A percentile compares a stretch with the other conserved stretches of the same genome.
Evolutionary conservation across 2,329 filamentous ascomycete genomes (phyloP).

Genomic region (Cordyceps farinosa): DNA sequence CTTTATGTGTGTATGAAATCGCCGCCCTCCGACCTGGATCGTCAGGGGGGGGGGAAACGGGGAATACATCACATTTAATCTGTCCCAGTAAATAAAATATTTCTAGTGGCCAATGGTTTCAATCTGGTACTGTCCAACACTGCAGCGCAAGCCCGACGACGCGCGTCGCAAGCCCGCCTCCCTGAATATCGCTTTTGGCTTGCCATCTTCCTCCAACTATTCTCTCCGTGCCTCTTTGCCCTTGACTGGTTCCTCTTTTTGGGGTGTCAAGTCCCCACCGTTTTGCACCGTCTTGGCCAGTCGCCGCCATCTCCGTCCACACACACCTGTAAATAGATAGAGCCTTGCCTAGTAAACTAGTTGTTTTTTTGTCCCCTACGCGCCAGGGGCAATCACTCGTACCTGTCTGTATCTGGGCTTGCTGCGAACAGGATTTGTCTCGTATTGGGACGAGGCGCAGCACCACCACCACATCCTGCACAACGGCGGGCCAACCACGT

Average conservation of each 20-base stretch:
- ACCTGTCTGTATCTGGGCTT: no score
- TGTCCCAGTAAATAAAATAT: no score
- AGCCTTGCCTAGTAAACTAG: no score
- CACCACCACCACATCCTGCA: not conserved
- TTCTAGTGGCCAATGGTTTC: no score
- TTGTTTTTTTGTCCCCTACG: not conserved
- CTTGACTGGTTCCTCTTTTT: no score
- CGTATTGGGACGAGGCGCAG: conserved; percentile 5
- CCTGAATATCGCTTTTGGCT: no score
- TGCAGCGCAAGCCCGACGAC: no score
- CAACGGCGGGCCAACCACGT: not conserved
- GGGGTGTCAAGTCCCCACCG: not conserved
- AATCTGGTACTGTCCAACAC: no score
- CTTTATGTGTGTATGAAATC: not conserved
- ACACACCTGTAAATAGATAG: not conserved
- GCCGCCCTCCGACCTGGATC: not conserved
- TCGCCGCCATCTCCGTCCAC: not conserved
- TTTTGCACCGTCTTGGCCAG: not conserved
- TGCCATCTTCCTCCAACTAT: no score
- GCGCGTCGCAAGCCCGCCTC: no score
- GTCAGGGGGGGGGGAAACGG: not conserved
- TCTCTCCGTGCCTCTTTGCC: no score
- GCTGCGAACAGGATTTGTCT: not conserved
- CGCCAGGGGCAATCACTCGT: not conserved
- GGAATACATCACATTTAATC: no score